These are phyloP conservation scores for Acanthochlamys bracteata DNA, from an alignment of 106 monocot species.

Conservation along the genomic window DNA sequence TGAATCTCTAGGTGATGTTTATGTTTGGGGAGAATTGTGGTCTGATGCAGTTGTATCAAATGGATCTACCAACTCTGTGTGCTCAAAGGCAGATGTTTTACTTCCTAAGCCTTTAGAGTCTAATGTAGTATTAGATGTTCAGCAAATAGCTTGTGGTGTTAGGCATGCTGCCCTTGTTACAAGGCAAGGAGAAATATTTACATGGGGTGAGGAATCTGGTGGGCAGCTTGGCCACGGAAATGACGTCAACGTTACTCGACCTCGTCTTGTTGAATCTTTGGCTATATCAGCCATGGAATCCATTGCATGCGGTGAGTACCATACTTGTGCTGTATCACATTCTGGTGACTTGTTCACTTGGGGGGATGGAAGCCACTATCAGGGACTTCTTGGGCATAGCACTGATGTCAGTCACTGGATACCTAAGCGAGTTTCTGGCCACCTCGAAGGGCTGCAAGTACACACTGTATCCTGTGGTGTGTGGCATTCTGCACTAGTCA, in stretches of 20 bases:
- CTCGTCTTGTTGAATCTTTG: conserved; percentile 46
- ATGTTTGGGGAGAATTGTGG: conserved; percentile 75
- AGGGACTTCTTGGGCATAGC: conserved; percentile 44
- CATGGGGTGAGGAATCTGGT: conserved; percentile 46
- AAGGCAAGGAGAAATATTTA: conserved; percentile 49
- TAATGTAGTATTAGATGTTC: conserved; percentile 33
- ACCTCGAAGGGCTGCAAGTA: too few relatives aligned
- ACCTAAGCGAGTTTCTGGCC: too few relatives aligned
- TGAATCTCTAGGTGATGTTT: conserved; percentile 72
- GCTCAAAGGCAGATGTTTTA: conserved; percentile 20
- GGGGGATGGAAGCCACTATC: conserved; percentile 52
- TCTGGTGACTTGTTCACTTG: conserved; percentile 64
- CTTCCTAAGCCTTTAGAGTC: conserved; percentile 55
- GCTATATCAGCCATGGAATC: conserved; percentile 14
- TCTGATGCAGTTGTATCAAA: conserved; percentile 21
- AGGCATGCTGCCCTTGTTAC: conserved; percentile 57
- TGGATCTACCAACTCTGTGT: conserved; percentile 1
- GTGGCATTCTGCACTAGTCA: too few relatives aligned
- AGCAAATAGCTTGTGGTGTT: conserved; percentile 48
- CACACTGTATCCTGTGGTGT: too few relatives aligned
- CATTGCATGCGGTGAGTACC: conserved; percentile 30
- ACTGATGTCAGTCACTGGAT: too few relatives aligned
- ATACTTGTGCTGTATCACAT: conserved; percentile 44
- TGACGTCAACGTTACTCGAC: conserved; percentile 28
- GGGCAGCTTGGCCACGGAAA: conserved; percentile 46